Conservation (phyloP, 345 rosid species). For the Mercurialis annua region DNA sequence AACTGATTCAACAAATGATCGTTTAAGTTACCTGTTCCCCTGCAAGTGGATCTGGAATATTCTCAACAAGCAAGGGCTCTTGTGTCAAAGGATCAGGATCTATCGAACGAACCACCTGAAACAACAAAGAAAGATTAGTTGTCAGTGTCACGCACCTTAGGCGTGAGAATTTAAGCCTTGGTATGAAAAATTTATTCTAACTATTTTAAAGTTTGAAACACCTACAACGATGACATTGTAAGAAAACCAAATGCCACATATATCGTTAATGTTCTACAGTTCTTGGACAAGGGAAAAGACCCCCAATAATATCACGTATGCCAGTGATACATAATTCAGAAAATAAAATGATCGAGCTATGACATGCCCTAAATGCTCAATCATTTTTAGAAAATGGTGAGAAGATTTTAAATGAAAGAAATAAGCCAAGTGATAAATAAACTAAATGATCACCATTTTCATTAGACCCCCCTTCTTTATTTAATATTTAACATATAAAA, state of each 20-base stretch:
- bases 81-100: constrained; percentile 60
- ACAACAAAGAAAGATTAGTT: constrained; percentile 5
- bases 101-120: constrained; percentile 58
- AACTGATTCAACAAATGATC: background rate
- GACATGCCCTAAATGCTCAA: background rate
- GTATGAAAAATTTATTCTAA: background rate
- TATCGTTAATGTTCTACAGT: background rate
- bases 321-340: background rate
- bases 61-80: constrained; percentile 76
- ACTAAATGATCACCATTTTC: background rate
- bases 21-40: constrained; percentile 75
- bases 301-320: background rate
- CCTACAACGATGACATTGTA: background rate
- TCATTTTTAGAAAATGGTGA: background rate
- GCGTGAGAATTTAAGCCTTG: background rate
- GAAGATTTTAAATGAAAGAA: background rate
- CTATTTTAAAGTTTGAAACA: background rate
- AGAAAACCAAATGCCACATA: background rate
- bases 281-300: background rate
- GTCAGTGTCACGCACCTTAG: background rate
- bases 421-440: background rate
- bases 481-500: background rate
- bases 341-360: too few relatives aligned
- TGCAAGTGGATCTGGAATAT: constrained; percentile 76
- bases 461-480: background rate